phyloP scores from a whole-genome alignment of 768 basidiomycete genomes.

The Kwoniella heveanensis region DNA sequence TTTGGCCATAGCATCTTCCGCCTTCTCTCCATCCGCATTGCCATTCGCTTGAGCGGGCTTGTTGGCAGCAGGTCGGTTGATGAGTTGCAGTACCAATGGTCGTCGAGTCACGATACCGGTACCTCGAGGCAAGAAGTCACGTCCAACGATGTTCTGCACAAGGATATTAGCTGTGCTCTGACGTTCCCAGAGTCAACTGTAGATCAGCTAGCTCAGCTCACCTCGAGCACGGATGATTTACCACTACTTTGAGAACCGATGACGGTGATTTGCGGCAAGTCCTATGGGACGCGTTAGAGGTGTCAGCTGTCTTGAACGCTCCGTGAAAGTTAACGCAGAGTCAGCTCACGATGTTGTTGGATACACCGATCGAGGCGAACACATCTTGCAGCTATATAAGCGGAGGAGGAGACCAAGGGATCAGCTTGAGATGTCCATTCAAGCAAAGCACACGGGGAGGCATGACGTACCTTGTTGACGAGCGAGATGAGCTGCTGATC shows the following conservation, averaged over 20 bases:
- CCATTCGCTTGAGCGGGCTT: constrained; percentile 48
- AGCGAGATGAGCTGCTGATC: constrained; percentile 57
- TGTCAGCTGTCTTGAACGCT: neutral
- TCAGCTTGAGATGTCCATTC: constrained; percentile 14
- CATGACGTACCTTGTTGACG: constrained; percentile 56
- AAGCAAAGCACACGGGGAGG: neutral
- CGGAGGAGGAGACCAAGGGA: too few relatives aligned
- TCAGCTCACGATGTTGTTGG: constrained; percentile 52
- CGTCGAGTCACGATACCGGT: constrained; percentile 97
- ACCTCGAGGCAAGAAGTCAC: constrained; percentile 98
- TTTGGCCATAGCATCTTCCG: constrained; percentile 60
- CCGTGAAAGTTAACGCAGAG: neutral
- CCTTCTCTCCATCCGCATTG: constrained; percentile 26
- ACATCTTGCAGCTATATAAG: constrained; percentile 55
- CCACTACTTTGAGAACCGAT: constrained; percentile 59
- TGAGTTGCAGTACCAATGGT: constrained; percentile 94
- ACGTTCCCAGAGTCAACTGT: neutral
- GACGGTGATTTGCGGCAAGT: constrained; percentile 59
- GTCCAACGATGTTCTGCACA: constrained; percentile 87
- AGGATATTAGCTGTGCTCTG: neutral
- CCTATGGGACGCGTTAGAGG: constrained; percentile 37
- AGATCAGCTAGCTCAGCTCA: constrained; percentile 32
- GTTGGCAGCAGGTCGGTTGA: constrained; percentile 70
- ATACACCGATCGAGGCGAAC: constrained; percentile 56
- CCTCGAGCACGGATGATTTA: constrained; percentile 59